These are phyloP conservation scores for Pythium oligandrum DNA, from an alignment of 352 stramenopile species.

Conservation along the genomic window DNA sequence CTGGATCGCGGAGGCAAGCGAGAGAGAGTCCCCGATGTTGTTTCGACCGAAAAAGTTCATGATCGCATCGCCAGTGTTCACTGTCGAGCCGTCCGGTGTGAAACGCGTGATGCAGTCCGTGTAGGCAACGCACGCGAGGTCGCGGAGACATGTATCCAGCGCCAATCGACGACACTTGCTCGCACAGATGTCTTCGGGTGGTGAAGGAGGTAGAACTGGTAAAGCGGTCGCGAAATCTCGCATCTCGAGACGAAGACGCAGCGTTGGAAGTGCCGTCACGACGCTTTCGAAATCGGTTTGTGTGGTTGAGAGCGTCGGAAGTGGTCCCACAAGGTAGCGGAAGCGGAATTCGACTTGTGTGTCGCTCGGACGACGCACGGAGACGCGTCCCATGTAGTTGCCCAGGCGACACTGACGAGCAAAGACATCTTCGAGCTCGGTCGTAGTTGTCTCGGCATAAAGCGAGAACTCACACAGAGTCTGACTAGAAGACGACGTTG, in stretches of 20 bases:
- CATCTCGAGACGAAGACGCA: slow-evolving; percentile 32
- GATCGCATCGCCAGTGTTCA: slow-evolving; percentile 25
- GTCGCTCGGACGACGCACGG: slow-evolving; percentile 13
- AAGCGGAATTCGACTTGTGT: slow-evolving; percentile 32
- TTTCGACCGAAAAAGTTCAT: slow-evolving; percentile 31
- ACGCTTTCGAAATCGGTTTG: background rate
- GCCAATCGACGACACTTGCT: slow-evolving; percentile 26
- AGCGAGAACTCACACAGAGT: slow-evolving; percentile 40
- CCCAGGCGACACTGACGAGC: slow-evolving; percentile 31
- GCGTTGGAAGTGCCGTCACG: slow-evolving; percentile 13
- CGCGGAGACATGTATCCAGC: slow-evolving; percentile 44
- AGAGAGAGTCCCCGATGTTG: slow-evolving; percentile 20
- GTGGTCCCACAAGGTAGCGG: slow-evolving; percentile 40
- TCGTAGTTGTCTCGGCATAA: slow-evolving; percentile 16
- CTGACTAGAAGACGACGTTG: no score
- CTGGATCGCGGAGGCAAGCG: slow-evolving; percentile 26
- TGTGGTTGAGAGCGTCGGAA: slow-evolving; percentile 26
- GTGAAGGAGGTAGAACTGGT: slow-evolving; percentile 7
- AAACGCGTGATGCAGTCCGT: slow-evolving; percentile 46
- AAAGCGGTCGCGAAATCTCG: slow-evolving; percentile 19
- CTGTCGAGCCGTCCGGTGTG: background rate
- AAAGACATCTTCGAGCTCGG: slow-evolving; percentile 28
- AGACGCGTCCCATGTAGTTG: slow-evolving; percentile 42
- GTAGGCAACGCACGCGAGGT: slow-evolving; percentile 40
- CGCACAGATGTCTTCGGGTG: slow-evolving; percentile 11